These are phyloP conservation scores for Pisolithus marmoratus DNA, from an alignment of 768 basidiomycete species.

Conservation along the genomic window DNA sequence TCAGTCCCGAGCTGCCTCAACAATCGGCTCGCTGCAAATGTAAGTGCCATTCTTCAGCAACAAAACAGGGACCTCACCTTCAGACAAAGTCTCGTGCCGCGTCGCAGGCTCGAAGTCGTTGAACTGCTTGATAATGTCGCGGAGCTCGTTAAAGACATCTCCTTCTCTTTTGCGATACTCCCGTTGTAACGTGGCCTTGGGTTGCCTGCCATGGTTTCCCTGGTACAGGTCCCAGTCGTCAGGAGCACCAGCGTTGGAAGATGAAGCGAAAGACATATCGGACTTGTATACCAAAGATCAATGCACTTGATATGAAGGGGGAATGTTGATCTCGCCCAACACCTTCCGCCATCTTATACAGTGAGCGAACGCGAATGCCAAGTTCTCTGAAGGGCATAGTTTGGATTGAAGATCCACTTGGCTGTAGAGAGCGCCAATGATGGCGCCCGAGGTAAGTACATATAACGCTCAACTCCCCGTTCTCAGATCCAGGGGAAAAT, in stretches of 20 bases:
- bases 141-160: slow-evolving; percentile 13
- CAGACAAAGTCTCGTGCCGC: slow-evolving; percentile 14
- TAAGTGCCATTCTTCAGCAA: neutral
- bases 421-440: too few species aligned
- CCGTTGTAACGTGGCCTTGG: slow-evolving; percentile 11
- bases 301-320: too few species aligned
- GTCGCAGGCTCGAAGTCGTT: slow-evolving; percentile 9
- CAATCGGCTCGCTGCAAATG: neutral
- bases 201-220: slow-evolving; percentile 5
- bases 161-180: slow-evolving; percentile 20
- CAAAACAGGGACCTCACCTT: slow-evolving; percentile 7
- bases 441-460: too few species aligned
- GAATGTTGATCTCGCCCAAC: too few species aligned
- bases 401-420: too few species aligned
- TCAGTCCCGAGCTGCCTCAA: neutral
- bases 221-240: neutral
- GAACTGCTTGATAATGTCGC: slow-evolving; percentile 8
- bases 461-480: too few species aligned
- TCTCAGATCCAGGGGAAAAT: too few species aligned
- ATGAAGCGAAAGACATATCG: neutral
- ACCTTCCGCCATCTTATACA: too few species aligned
- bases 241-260: neutral
- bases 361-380: too few species aligned
- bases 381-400: too few species aligned
- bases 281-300: neutral